Conservation (phyloP, 75 land plant species). For the Selaginella moellendorffii region DNA sequence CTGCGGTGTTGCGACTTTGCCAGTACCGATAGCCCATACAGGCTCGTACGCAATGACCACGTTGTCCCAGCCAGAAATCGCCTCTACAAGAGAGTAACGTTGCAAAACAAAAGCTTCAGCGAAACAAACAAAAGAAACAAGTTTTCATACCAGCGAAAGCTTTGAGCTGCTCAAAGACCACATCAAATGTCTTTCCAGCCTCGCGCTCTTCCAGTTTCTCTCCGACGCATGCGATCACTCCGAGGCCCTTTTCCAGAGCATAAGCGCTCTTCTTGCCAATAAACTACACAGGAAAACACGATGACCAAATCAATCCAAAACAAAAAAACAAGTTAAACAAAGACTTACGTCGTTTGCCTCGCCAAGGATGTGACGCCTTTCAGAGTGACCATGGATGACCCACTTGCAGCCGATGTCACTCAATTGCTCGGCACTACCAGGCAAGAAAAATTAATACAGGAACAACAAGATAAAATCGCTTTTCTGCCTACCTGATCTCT, state of each 20-base stretch:
- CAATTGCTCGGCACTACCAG: slow-evolving; percentile 19
- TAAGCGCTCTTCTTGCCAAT: slow-evolving; percentile 95
- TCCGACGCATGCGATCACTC: slow-evolving; percentile 92
- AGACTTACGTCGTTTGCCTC: slow-evolving; percentile 20
- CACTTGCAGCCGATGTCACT: slow-evolving; percentile 17
- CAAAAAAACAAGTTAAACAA: background rate
- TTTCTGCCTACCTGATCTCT: slow-evolving; percentile 14
- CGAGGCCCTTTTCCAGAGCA: slow-evolving; percentile 60
- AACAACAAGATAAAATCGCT: background rate
- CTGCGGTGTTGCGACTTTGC: slow-evolving; percentile 3
- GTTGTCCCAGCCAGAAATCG: background rate
- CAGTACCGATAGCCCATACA: slow-evolving; percentile 10
- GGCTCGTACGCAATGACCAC: slow-evolving; percentile 7
- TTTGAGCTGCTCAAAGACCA: slow-evolving; percentile 73
- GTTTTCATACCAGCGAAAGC: slow-evolving; percentile 49
- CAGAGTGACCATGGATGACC: slow-evolving; percentile 31
- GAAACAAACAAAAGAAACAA: background rate
- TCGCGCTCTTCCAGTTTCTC: slow-evolving; percentile 80
- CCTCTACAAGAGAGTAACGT: no score
- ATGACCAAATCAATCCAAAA: no score
- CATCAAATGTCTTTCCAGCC: slow-evolving; percentile 84
- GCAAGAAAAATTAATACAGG: background rate
- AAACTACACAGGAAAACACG: slow-evolving; percentile 41
- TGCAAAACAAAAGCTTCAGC: no score
- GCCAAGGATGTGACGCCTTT: slow-evolving; percentile 21